Percentiles rank a stretch among this genome's conserved stretches.
phyloP scores from a whole-genome alignment of 768 basidiomycete genomes.

The Cyclocybe cylindracea region DNA sequence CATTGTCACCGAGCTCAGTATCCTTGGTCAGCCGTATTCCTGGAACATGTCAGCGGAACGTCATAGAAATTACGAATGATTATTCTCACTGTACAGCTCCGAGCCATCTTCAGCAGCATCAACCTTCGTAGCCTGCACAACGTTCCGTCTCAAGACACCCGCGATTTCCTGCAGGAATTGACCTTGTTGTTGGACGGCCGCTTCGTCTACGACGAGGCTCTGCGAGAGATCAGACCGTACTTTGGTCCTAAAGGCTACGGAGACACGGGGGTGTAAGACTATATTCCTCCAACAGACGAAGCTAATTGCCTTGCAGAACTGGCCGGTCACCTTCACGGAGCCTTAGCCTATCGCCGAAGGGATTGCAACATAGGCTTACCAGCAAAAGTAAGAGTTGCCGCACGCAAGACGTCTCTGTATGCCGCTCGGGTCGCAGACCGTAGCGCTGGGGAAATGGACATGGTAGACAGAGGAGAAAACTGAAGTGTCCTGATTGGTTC shows the following conservation, averaged over 20 bases:
- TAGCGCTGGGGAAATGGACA: slow-evolving; percentile 59
- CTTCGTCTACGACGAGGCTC: slow-evolving; percentile 42
- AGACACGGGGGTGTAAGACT: slow-evolving; percentile 9
- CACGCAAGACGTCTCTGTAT: slow-evolving; percentile 71
- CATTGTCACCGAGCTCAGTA: slow-evolving; percentile 88
- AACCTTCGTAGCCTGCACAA: slow-evolving; percentile 76
- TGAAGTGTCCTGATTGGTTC: slow-evolving; percentile 24
- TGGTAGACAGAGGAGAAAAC: slow-evolving; percentile 23
- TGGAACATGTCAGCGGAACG: slow-evolving; percentile 25
- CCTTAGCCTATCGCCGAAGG: not conserved
- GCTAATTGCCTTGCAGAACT: slow-evolving; percentile 50
- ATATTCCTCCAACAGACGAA: not conserved
- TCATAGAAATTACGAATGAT: not conserved
- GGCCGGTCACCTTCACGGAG: slow-evolving; percentile 50
- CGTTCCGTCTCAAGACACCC: slow-evolving; percentile 70
- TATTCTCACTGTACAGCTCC: slow-evolving; percentile 60
- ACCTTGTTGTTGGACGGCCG: slow-evolving; percentile 52
- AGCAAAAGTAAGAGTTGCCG: slow-evolving; percentile 65
- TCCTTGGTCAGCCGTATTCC: slow-evolving; percentile 74
- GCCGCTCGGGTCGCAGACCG: slow-evolving; percentile 70
- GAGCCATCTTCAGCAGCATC: slow-evolving; percentile 29
- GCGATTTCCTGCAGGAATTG: slow-evolving; percentile 73
- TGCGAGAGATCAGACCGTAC: slow-evolving; percentile 59
- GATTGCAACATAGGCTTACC: slow-evolving; percentile 36
- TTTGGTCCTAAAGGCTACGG: slow-evolving; percentile 70